Evolutionary conservation across 2,329 filamentous ascomycete genomes (phyloP), one percentile per base, ranked within the genome.

Genomic region (Aureobasidium sp.): DNA sequence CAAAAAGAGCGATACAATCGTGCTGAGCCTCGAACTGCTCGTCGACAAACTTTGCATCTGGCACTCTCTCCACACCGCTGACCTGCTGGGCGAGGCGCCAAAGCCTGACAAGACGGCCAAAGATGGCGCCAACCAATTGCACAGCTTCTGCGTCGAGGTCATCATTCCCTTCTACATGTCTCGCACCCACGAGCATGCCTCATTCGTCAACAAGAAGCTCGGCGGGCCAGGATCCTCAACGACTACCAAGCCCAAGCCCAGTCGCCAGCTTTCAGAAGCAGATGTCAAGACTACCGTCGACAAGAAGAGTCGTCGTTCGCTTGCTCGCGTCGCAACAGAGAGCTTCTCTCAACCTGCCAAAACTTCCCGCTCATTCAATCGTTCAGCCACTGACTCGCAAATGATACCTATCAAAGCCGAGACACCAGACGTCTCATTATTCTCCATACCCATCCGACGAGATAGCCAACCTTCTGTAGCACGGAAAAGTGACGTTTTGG

Each of bases 31-130:
- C 5, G 89, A 93, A 69, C 78, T 91, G 0, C 83, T 92, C 57
- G 83, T 90, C 8, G 90, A 94, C 72, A 85, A 88, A 51, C 77
- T 94, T 27, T 90, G 87, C 68, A 94, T 94, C 64, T 93, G 89
- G 89, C 88, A 92, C 70, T 90, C 89, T 3, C 86, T 89, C 8
- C 76, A 84, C 26, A 83, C 88, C 65, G 82, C 84, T 61, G 73
- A 82, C 48, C 39, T 55, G 34, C 20, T 62, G n/a, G 43, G 29
- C 17, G 51, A 57, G 2, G 12, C 29, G 3, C 34, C 32, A 12
- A 34, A 62, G 26, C 32, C 60, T 7, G 66, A 73, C 65, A 62
- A 67, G 47, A 43, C 61, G 8, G 46, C 44, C n/a, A 63, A 62
- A 17, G 64, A 64, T 8, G 64, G 66, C 66, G 76, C 63, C 76